Base-by-base conservation (phyloP, 148 eudicot genomes). In the Dysphania ambrosioides region DNA sequence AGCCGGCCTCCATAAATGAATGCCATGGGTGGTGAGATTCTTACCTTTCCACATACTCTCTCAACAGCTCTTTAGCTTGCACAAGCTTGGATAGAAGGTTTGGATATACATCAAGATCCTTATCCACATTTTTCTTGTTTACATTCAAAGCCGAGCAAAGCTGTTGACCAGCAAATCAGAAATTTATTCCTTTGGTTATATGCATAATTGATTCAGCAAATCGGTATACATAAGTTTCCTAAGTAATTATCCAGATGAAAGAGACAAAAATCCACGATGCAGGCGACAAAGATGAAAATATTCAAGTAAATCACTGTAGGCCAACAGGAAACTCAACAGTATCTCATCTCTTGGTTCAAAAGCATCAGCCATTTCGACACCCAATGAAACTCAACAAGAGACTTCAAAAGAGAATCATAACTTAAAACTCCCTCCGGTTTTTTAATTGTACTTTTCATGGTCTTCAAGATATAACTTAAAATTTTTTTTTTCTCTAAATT, bases 61-160 rank as follows among this genome's bases (percentile, higher is more conserved):
- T 90, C 69, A 95, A 61, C 53, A 95, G 88, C 81, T 95, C 99
- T 72, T 95, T 95, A 15, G 99, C 94, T 81, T 95, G 99, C 74
- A 95, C 96, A 53, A 95, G 88, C 81, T 95, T 95, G 6, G 97
- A 85, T 44, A 95, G 92, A 55, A 95, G 86, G 79, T 89, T 90
- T 69, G 96, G 97, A 78, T 95, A 95, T 26, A 95, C 97, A 77
- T 95, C 99, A 81, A 95, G 97, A 75, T 95, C 99, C 21, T 97
- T 81, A 75, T 95, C 99, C 70, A 95, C 99, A 75, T 86, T 90
- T 86, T 83, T 88, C 87, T 95, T 95, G 87, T 88, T 85, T 65
- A 95, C 84, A 73, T 95, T 95, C 42, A 95, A 80, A 47, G 99
- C 92, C 31, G 94, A 81, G 79, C 99, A 95, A 72, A 95, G 96